Conservation (phyloP, 805 yeast genomes). For the Lipomyces spencermartinsiae region DNA sequence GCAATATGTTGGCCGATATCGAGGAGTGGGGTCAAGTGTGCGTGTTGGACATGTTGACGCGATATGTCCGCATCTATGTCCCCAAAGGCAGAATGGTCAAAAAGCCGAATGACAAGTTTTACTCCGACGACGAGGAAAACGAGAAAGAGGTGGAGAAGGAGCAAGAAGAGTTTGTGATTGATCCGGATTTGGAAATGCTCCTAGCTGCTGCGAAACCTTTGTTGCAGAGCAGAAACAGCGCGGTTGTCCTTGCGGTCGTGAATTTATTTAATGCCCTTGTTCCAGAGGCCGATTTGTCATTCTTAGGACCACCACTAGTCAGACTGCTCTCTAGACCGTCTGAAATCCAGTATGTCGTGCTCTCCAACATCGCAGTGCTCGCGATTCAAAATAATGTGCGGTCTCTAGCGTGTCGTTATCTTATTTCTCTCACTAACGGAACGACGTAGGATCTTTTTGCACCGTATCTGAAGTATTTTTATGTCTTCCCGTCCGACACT, state of each 20-base stretch:
- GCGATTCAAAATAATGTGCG: constrained; percentile 26
- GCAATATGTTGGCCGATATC: constrained; percentile 55
- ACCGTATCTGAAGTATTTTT: constrained; percentile 50
- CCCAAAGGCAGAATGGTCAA: constrained; percentile 40
- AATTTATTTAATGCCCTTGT: constrained; percentile 64
- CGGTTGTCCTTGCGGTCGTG: constrained; percentile 66
- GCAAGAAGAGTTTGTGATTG: constrained; percentile 46
- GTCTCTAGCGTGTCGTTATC: background rate
- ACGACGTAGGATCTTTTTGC: constrained; percentile 44
- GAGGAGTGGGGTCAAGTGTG: constrained; percentile 76
- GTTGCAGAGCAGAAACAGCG: constrained; percentile 59
- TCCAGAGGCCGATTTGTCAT: constrained; percentile 59
- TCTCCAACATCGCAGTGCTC: constrained; percentile 55
- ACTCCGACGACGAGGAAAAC: constrained; percentile 49
- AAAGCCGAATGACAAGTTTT: constrained; percentile 28
- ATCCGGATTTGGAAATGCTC: constrained; percentile 65
- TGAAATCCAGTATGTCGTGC: constrained; percentile 50
- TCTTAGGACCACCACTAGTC: constrained; percentile 59
- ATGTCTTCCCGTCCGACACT: constrained; percentile 62
- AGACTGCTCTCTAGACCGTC: constrained; percentile 49
- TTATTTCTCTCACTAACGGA: constrained; percentile 23
- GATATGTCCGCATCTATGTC: constrained; percentile 68
- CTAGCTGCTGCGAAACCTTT: constrained; percentile 56
- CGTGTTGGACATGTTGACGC: constrained; percentile 66
- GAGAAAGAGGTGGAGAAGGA: constrained; percentile 37